Base-by-base conservation (phyloP, 106 monocot species). In the Dactylorhiza incarnata region DNA sequence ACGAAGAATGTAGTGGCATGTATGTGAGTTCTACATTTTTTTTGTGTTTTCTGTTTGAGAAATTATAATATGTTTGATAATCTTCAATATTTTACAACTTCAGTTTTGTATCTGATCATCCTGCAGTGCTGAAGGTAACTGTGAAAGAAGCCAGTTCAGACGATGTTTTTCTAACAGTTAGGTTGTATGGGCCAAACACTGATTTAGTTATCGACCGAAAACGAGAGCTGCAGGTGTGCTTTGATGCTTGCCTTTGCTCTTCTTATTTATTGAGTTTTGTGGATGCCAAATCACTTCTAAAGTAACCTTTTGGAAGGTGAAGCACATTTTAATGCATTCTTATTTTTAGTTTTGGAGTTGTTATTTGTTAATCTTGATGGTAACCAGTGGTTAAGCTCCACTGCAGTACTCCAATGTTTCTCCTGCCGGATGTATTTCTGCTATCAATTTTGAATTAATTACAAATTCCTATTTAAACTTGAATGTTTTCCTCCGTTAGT, bases 131-230 rank as follows among this genome's bases (percentile, higher is more conserved):
- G 52, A 97, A 94, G 86, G 94, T 91, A 8, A 77, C 89, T 68
- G 86, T 89, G 20, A 81, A 72, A 79, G 87, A 94, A 78, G 78
- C 77, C 48, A 79, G 59, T 79, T 85, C 71, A 9, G 77, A 75
- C 62, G 68, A 74, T 61, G 72, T 73, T 73, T 71, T 58, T 77
- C 52, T 91, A 73, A 91, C 94, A 16, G 91, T 91, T 77, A 83
- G 97, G 26, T 76, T 97, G 62, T 97, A 97, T 80, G 97, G 97
- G 53, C 97, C 97, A 68, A 97, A 94, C 69, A 94, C 97, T 17
- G 97, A 97, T 46, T 80, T 94, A 37, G 90, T 97, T 68, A 94
- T 97, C 85, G 94, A 97, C 78, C 93, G 97, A 23, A 79, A 94
- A 73, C 71, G 93, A 79, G 97, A 97, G 71, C 67, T 97, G 70